phyloP scores from a whole-genome alignment of 768 basidiomycete species.

The Kwoniella sp. region DNA sequence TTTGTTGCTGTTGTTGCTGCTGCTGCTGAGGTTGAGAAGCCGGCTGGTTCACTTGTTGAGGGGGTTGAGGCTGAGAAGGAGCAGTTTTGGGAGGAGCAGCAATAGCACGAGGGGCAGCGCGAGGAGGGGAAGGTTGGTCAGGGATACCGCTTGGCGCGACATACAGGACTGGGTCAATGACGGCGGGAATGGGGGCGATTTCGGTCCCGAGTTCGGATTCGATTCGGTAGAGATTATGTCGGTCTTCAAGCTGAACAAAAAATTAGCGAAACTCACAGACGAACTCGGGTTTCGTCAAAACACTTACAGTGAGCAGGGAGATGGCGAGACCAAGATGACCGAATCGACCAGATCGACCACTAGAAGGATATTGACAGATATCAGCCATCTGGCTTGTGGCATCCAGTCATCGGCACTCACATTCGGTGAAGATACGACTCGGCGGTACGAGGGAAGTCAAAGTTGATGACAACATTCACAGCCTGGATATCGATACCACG shows the following conservation, averaged over 20 bases:
- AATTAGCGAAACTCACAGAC: constrained; percentile 8
- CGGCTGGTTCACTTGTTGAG: constrained; percentile 21
- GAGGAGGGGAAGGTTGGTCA: constrained; percentile 37
- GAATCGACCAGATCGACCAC: constrained; percentile 92
- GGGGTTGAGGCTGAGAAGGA: constrained; percentile 13
- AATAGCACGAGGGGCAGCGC: constrained; percentile 4
- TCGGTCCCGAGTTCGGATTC: constrained; percentile 98
- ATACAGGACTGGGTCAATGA: constrained; percentile 87
- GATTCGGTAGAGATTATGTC: constrained; percentile 96
- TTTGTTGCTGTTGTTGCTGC: constrained; percentile 24
- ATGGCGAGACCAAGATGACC: constrained; percentile 96
- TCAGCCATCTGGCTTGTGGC: neutral
- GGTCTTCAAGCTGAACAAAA: constrained; percentile 73
- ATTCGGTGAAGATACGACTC: constrained; percentile 99
- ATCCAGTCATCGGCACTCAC: constrained; percentile 19
- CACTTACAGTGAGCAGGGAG: constrained; percentile 77
- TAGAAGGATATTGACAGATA: neutral
- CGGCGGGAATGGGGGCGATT: constrained; percentile 90
- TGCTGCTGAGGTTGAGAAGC: constrained; percentile 29
- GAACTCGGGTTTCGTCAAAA: neutral
- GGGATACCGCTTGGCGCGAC: constrained; percentile 69
- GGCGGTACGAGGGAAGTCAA: constrained; percentile 98
- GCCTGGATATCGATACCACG: constrained; percentile 99
- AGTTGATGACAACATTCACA: constrained; percentile 99
- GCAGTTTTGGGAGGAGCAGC: constrained; percentile 20